phyloP scores from a whole-genome alignment of 495 filamentous ascomycete genomes.

The Friedmanniomyces endolithicus region DNA sequence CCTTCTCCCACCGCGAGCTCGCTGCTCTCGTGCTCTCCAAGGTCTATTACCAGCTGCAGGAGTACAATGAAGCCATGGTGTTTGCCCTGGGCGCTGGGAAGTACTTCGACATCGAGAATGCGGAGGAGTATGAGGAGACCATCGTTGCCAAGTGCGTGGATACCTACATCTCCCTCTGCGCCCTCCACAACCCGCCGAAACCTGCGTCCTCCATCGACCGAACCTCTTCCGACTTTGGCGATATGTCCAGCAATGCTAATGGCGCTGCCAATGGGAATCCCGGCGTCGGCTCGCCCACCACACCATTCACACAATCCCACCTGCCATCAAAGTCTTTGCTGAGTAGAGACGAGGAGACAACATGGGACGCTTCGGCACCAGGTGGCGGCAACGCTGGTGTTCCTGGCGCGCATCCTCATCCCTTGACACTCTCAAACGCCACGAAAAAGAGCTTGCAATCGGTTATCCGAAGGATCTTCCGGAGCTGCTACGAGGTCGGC shows the following conservation, averaged over 20 bases:
- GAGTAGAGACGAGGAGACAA: conserved; percentile 58
- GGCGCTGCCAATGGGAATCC: conserved; percentile 54
- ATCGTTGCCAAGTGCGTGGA: conserved; percentile 92
- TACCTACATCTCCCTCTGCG: conserved; percentile 83
- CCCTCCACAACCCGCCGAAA: conserved; percentile 47
- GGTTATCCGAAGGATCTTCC: conserved; percentile 80
- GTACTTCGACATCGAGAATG: conserved; percentile 80
- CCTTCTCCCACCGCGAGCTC: conserved; percentile 84
- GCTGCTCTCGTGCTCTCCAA: conserved; percentile 92
- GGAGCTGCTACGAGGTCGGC: conserved; percentile 73
- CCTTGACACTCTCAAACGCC: conserved; percentile 41
- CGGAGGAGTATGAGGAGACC: conserved; percentile 96
- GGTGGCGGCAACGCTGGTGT: conserved; percentile 42
- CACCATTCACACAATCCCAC: conserved; percentile 83
- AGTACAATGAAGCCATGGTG: conserved; percentile 98
- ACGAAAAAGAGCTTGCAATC: conserved; percentile 62
- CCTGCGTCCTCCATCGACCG: conserved; percentile 27
- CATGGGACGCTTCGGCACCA: conserved; percentile 43
- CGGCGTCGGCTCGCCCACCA: conserved; percentile 70
- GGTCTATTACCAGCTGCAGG: conserved; percentile 96
- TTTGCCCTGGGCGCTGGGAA: conserved; percentile 94
- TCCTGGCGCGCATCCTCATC: conserved; percentile 41
- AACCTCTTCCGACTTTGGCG: conserved; percentile 55
- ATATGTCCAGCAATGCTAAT: conserved; percentile 48
- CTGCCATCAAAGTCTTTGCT: conserved; percentile 88